Percentiles rank a stretch among this genome's conserved stretches.
Conservation (phyloP, 2,329 filamentous ascomycete genomes). For the Leptographium radiaticola region DNA sequence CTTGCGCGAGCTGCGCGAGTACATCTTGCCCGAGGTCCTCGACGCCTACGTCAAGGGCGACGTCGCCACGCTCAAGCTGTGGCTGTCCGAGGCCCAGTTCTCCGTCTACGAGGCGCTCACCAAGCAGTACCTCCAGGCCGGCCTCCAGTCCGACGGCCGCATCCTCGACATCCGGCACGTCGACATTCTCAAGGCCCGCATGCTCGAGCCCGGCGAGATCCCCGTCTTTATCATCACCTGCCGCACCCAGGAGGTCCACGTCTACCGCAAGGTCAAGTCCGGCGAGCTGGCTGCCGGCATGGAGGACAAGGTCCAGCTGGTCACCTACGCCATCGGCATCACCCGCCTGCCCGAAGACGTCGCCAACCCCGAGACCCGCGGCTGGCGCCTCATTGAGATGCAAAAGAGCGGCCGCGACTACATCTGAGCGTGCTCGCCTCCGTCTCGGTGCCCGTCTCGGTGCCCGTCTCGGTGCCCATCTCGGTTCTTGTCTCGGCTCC, state of each 20-base stretch:
- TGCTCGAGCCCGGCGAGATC: slow-evolving; percentile 74
- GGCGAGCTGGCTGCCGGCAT: slow-evolving; percentile 86
- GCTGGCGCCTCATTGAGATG: slow-evolving; percentile 95
- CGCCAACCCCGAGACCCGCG: slow-evolving; percentile 89
- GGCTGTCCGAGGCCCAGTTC: slow-evolving; percentile 93
- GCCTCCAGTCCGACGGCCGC: slow-evolving; percentile 85
- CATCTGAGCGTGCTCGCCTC: slow-evolving; percentile 24
- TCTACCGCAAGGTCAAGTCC: slow-evolving; percentile 86
- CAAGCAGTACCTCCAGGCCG: slow-evolving; percentile 87
- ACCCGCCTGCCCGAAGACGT: slow-evolving; percentile 91
- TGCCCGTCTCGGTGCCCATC: no score
- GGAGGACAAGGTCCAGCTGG: slow-evolving; percentile 97
- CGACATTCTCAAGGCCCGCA: slow-evolving; percentile 68
- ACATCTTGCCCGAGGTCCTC: slow-evolving; percentile 91
- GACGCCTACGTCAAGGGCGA: slow-evolving; percentile 98
- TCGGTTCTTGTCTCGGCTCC: not conserved
- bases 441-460: not conserved
- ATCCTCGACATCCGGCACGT: slow-evolving; percentile 94
- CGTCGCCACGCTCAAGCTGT: slow-evolving; percentile 76
- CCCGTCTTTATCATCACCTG: slow-evolving; percentile 97
- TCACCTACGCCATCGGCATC: slow-evolving; percentile 95
- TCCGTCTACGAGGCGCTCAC: slow-evolving; percentile 94
- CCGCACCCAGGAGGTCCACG: slow-evolving; percentile 93
- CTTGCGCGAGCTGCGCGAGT: slow-evolving; percentile 88
- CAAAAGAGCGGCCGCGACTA: slow-evolving; percentile 96